Evolutionary conservation across 2,329 filamentous ascomycete genomes (phyloP).

Genomic region (Aureobasidium lini): DNA sequence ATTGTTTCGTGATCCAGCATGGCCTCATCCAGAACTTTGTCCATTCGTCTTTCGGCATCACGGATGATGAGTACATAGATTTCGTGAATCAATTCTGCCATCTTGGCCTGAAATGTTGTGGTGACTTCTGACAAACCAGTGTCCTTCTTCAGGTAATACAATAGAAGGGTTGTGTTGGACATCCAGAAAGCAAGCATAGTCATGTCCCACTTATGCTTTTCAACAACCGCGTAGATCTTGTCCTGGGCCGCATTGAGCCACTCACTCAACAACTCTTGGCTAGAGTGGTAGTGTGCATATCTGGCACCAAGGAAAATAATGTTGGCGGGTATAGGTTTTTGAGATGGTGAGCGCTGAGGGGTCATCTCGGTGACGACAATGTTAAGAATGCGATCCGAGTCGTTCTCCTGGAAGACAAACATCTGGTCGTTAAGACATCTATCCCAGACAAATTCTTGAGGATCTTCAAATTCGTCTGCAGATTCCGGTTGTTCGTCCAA

Average conservation of each 20-base stretch:
- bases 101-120: constrained; percentile 81
- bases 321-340: constrained; percentile 95
- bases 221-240: constrained; percentile 95
- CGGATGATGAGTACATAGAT: constrained; percentile 97
- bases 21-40: constrained; percentile 86
- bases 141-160: constrained; percentile 97
- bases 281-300: constrained; percentile 95
- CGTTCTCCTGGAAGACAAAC: constrained; percentile 97
- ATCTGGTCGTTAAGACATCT: constrained; percentile 94
- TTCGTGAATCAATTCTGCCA: constrained; percentile 92
- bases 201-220: constrained; percentile 97
- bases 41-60: constrained; percentile 89
- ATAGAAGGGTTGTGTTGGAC: constrained; percentile 87
- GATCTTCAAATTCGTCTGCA: constrained; percentile 75
- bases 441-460: constrained; percentile 93
- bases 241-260: constrained; percentile 83
- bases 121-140: constrained; percentile 72
- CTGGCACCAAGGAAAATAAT: constrained; percentile 91
- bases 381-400: constrained; percentile 84
- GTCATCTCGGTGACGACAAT: constrained; percentile 98
- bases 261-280: constrained; percentile 70
- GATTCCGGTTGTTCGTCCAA: constrained; percentile 91
- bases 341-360: constrained; percentile 87
- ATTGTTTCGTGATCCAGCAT: constrained; percentile 99
- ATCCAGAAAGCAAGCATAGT: constrained; percentile 98